Evolutionary conservation across 2,329 filamentous ascomycete genomes (phyloP), one percentile per base, ranked within the genome.

Genomic region (Fusarium sp.): DNA sequence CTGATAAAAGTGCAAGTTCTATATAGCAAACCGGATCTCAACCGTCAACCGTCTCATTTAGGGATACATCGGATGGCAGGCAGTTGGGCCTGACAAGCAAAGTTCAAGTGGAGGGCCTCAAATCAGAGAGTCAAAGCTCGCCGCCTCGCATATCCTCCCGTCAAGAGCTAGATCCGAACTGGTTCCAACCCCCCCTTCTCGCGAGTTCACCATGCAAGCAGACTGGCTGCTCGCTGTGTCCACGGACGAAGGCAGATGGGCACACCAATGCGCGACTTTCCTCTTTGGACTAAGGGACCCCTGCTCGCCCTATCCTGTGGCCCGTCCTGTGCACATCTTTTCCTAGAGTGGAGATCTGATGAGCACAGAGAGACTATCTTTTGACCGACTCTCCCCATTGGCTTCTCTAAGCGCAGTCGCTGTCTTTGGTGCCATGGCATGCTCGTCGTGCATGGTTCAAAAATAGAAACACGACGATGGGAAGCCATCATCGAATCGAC

Each of bases 371-470:
- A 58, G 74, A 67, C 71, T 60, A 70, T 61, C 65, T 67, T 65
- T 59, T 61, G 61, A 53, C 66, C 67, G 68, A 66, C 75, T 74
- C 70, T 70, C 72, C 75, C 79, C 75, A 83, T 84, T 83, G 82
- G 82, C 71, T 74, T 75, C 74, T 79, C 74, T 82, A 83, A 84
- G 82, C 82, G 82, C 82, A 84, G 74, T 70, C 64, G 71, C 69
- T 73, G 63, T 39, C 70, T 69, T 48, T 75, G 53, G 70, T 75
- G 71, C 67, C 61, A 74, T 74, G 73, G 66, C 69, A 68, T 56
- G 63, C 67, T 64, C 64, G 57, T 66, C 59, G 61, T 71, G 70
- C 67, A 69, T 72, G 73, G 73, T 77, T 71, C 77, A 79, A 79
- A 78, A 79, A 79, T 79, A 79, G 78, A 71, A 78, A 78, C 76